Base-by-base conservation (phyloP, 805 yeast species). In the Ogataea neopini region DNA sequence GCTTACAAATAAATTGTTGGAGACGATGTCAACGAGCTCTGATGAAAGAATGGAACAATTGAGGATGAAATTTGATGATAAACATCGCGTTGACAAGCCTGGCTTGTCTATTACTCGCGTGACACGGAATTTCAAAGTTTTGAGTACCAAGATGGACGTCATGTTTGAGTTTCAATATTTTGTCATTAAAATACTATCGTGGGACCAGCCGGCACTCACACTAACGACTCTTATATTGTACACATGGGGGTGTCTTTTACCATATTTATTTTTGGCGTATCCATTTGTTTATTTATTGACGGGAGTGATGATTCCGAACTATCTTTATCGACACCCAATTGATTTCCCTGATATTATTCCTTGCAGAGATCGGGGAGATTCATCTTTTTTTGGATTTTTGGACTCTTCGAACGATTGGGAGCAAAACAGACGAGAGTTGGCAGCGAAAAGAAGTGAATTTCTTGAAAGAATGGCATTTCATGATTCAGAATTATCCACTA, bases 201-300 rank as follows among this genome's bases (percentile, higher is more conserved):
- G 97, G 97, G 79, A 81, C 49, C 72, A 75, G 22, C 91, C 95
- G 0, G 72, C 86, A 0, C 76, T 80, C 51, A 90, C 97, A 0
- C 53, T 90, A 4, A 71, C 84, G 0, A 61, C 71, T 18, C 65
- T 88, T 45, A 68, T 84, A 4, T 51, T 81, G 1, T 83, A 85
- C 53, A 83, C 96, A 0, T 73, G 81, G 50, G 69, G 83, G 1
- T 86, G 94, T 57, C 64, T 84, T 29, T 77, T 86, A 68, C 96
- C 96, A 0, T 81, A 81, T 60, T 64, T 86, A 42, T 69, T 88
- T 10, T 64, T 86, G 32, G 73, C 81, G 1, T 71, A 83, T 26
- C 97, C 97, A 0, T 56, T 84, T 30, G 50, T 84, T 1, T 73
- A 71, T 41, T 40, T 87, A 3, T 56, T 85, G 25, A 70, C 75